Percentiles rank a stretch among this genome's conserved stretches.
Conservation (phyloP, 2,329 filamentous ascomycete genomes). For the Chaetomium olivaceum region DNA sequence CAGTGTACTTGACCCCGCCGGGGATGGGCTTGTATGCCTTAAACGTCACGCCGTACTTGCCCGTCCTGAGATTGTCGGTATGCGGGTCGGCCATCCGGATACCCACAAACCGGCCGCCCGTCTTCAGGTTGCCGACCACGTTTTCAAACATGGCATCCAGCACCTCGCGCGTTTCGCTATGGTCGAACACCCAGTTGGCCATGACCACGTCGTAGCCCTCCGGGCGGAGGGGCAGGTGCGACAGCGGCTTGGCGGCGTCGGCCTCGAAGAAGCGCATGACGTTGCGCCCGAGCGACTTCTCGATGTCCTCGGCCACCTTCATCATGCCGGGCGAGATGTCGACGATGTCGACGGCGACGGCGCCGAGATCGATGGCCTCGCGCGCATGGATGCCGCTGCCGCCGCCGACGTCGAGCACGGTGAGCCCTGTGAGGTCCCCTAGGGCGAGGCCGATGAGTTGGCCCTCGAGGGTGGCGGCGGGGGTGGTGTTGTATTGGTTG, state of each 20-base stretch:
- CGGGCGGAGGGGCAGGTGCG: neutral
- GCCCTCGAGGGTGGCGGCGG: conserved; percentile 14
- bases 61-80: neutral
- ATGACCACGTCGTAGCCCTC: conserved; percentile 6
- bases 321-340: conserved; percentile 37
- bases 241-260: neutral
- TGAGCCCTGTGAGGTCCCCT: conserved; percentile 31
- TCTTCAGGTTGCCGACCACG: neutral
- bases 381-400: conserved; percentile 37
- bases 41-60: neutral
- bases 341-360: conserved; percentile 35
- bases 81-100: neutral
- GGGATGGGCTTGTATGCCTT: neutral
- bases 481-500: neutral
- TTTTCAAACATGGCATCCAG: neutral
- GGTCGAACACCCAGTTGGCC: conserved; percentile 1
- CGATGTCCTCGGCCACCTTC: conserved; percentile 25
- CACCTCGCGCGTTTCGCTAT: neutral
- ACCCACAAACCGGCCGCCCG: neutral
- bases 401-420: conserved; percentile 37
- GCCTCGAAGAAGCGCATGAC: conserved; percentile 4
- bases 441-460: conserved; percentile 30
- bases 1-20: neutral
- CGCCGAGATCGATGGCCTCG: conserved; percentile 33
- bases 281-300: conserved; percentile 2